These are phyloP conservation scores for Pholiota molesta DNA, from an alignment of 768 basidiomycete genomes.

Conservation along the genomic window DNA sequence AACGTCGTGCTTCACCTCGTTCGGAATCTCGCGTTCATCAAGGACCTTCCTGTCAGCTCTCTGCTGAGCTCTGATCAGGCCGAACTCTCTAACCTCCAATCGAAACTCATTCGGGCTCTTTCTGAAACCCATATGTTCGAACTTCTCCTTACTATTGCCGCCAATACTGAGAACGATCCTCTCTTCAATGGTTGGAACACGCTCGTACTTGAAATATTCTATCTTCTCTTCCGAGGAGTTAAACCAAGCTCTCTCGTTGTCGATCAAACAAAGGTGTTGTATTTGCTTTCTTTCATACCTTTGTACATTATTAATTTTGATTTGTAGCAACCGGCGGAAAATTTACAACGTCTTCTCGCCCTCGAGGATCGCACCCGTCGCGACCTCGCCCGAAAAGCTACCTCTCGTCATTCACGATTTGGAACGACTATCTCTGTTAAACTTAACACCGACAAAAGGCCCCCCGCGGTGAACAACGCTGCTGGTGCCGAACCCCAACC, in stretches of 20 bases:
- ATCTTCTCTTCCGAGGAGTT: constrained; percentile 84
- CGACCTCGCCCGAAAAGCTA: constrained; percentile 51
- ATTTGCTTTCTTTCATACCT: constrained; percentile 10
- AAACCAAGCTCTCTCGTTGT: constrained; percentile 58
- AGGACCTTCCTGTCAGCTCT: constrained; percentile 76
- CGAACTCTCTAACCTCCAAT: constrained; percentile 79
- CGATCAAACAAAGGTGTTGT: constrained; percentile 67
- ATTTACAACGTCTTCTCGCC: constrained; percentile 75
- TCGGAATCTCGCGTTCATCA: constrained; percentile 94
- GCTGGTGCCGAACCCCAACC: constrained; percentile 26
- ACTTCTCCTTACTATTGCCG: constrained; percentile 83
- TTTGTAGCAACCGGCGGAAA: constrained; percentile 65
- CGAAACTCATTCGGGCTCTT: constrained; percentile 70
- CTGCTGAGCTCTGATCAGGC: constrained; percentile 77
- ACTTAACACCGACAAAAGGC: constrained; percentile 59
- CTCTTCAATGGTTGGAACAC: constrained; percentile 88
- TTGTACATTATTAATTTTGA: constrained; percentile 8
- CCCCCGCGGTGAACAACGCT: constrained; percentile 15
- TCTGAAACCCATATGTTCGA: constrained; percentile 74
- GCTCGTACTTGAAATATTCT: constrained; percentile 89
- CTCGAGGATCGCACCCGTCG: constrained; percentile 71
- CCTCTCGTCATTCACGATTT: constrained; percentile 92
- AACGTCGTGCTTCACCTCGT: constrained; percentile 87
- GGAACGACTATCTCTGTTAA: constrained; percentile 91
- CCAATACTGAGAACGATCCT: constrained; percentile 74